These are phyloP conservation scores for Aspergillus sp. DNA, from an alignment of 2,329 filamentous ascomycete species.

Conservation along the genomic window DNA sequence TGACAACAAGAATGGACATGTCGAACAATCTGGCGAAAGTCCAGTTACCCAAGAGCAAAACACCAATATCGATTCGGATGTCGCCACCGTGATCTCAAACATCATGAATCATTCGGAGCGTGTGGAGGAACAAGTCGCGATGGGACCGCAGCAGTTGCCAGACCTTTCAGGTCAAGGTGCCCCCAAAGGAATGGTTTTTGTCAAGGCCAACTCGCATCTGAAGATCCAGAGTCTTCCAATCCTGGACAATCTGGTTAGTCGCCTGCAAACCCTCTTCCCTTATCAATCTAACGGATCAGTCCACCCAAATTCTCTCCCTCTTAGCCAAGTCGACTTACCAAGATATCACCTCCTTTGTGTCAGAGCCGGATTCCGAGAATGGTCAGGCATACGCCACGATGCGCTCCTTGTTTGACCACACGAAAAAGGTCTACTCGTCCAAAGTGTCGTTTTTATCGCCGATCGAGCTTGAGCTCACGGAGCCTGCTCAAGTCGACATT, in stretches of 20 bases:
- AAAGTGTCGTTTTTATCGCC: slow-evolving; percentile 58
- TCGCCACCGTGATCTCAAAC: slow-evolving; percentile 41
- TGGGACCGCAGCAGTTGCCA: slow-evolving; percentile 36
- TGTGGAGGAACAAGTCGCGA: slow-evolving; percentile 39
- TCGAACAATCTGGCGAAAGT: slow-evolving; percentile 19
- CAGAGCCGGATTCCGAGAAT: slow-evolving; percentile 54
- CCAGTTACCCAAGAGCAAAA: slow-evolving; percentile 21
- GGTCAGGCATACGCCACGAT: slow-evolving; percentile 63
- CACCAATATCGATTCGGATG: slow-evolving; percentile 33
- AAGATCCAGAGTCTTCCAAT: slow-evolving; percentile 62
- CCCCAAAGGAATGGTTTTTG: slow-evolving; percentile 37
- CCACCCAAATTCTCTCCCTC: slow-evolving; percentile 59
- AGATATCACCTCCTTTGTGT: slow-evolving; percentile 59
- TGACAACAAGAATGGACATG: slow-evolving; percentile 23
- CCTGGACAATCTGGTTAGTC: slow-evolving; percentile 59
- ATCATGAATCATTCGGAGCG: slow-evolving; percentile 47
- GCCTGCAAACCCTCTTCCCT: neutral
- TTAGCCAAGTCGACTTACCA: slow-evolving; percentile 57
- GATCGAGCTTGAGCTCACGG: slow-evolving; percentile 52
- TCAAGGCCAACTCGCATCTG: slow-evolving; percentile 47
- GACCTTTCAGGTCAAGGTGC: slow-evolving; percentile 28
- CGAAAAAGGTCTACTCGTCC: slow-evolving; percentile 60
- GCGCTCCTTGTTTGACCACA: slow-evolving; percentile 63
- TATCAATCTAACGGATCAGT: slow-evolving; percentile 38
- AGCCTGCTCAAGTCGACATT: slow-evolving; percentile 56